Evolutionary conservation across 208 protist species (phyloP).

Genomic region (Herpetomonas samuelpessoai): DNA sequence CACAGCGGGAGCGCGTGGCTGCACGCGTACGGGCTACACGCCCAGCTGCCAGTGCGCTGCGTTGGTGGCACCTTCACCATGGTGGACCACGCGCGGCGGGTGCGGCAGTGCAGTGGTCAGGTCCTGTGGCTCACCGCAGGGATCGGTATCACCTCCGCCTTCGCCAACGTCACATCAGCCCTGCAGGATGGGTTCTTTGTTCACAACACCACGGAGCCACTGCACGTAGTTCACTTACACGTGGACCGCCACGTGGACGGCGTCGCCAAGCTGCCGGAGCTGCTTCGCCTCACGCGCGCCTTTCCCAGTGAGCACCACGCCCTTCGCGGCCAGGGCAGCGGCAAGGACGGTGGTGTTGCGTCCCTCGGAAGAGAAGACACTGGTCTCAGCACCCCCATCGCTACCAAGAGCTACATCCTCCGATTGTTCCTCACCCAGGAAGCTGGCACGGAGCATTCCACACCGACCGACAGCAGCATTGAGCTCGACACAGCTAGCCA

Average conservation of each 20-base stretch:
- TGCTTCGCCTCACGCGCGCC: conserved; percentile 19
- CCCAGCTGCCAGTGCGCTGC: conserved; percentile 38
- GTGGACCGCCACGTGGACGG: conserved; percentile 37
- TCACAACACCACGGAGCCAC: conserved; percentile 18
- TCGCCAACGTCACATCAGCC: conserved; percentile 44
- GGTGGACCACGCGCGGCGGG: conserved; percentile 36
- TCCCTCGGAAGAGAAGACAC: too few relatives aligned
- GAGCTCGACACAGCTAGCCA: too few relatives aligned
- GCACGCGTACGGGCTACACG: conserved; percentile 42
- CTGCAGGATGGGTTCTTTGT: conserved; percentile 27
- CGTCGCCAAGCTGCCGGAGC: conserved; percentile 47
- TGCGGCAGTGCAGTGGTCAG: conserved; percentile 37
- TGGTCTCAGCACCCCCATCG: too few relatives aligned
- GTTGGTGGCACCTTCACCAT: conserved; percentile 73
- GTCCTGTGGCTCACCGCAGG: conserved; percentile 76
- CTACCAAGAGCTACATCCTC: conserved; percentile 17
- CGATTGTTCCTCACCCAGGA: conserved; percentile 26
- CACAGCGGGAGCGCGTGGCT: conserved; percentile 63
- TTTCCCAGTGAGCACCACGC: too few relatives aligned
- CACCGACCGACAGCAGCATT: too few relatives aligned
- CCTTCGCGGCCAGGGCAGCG: too few relatives aligned
- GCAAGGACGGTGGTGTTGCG: too few relatives aligned
- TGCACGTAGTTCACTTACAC: conserved; percentile 82
- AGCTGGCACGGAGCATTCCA: not conserved
- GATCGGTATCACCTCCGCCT: conserved; percentile 68